These are phyloP conservation scores for Tetradesmus lagerheimii DNA, from an alignment of 139 green algal genomes.

Conservation along the genomic window DNA sequence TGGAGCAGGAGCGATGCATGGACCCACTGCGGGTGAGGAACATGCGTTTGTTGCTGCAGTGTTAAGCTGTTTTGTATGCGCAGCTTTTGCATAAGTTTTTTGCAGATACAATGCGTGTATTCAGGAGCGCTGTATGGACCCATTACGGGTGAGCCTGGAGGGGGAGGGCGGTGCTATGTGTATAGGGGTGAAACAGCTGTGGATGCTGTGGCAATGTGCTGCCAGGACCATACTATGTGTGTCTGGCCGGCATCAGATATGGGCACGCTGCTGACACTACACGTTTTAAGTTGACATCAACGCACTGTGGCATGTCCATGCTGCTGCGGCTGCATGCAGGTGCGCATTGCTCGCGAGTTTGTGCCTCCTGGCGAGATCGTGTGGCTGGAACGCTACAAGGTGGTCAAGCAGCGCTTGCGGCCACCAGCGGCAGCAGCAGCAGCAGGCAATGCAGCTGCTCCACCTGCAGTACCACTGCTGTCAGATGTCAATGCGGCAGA, in stretches of 20 bases:
- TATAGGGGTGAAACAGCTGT: too few species aligned
- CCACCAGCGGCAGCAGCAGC: slow-evolving; percentile 8
- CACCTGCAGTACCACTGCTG: neutral
- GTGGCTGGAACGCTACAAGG: slow-evolving; percentile 43
- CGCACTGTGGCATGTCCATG: too few species aligned
- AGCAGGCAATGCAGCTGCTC: neutral
- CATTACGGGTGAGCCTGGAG: neutral
- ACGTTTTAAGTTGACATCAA: too few species aligned
- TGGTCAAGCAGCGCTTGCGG: neutral
- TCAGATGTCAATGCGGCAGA: neutral
- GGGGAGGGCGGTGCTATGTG: too few species aligned
- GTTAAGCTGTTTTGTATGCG: too few species aligned
- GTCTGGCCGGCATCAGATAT: too few species aligned
- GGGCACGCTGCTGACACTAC: too few species aligned
- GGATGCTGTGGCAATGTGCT: too few species aligned
- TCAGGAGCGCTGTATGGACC: neutral
- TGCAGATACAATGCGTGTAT: too few species aligned
- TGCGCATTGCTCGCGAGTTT: slow-evolving; percentile 50
- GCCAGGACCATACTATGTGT: too few species aligned
- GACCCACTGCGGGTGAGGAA: slow-evolving; percentile 37
- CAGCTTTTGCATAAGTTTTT: too few species aligned
- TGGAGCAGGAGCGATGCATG: slow-evolving; percentile 17
- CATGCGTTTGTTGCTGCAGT: neutral
- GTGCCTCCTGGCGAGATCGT: slow-evolving; percentile 43
- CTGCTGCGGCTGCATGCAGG: slow-evolving; percentile 3